Conservation (phyloP, 2,329 filamentous ascomycete species). For the Epichloe festucae region DNA sequence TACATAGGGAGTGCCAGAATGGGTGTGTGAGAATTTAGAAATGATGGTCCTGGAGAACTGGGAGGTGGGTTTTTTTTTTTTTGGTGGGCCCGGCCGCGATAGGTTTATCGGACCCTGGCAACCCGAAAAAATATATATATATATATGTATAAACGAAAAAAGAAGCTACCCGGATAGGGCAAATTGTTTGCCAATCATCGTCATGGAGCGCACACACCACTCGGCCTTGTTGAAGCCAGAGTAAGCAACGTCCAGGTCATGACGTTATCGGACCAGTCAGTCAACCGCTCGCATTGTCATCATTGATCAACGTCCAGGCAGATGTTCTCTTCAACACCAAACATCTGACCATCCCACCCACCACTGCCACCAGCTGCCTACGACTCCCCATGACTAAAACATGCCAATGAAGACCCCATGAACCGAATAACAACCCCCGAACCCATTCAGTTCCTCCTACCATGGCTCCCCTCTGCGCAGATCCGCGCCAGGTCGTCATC, state of each 20-base stretch:
- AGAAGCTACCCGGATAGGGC: too few species aligned
- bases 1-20: not conserved
- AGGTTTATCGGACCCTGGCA: not conserved
- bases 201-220: too few species aligned
- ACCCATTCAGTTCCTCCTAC: constrained; percentile 2
- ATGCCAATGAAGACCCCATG: not conserved
- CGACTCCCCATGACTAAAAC: not conserved
- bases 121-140: not conserved
- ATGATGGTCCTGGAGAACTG: not conserved
- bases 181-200: too few species aligned
- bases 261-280: not conserved
- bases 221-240: too few species aligned
- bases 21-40: not conserved
- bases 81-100: not conserved
- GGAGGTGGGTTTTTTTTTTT: not conserved
- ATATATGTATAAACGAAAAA: too few species aligned
- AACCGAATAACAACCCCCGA: not conserved
- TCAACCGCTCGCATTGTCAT: too few species aligned
- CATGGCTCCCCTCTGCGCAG: constrained; percentile 42
- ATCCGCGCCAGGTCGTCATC: constrained; percentile 42
- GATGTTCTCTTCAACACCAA: too few species aligned
- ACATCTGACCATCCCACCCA: too few species aligned
- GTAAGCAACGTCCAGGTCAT: not conserved
- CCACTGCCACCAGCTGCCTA: too few species aligned
- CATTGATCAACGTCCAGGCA: too few species aligned